Percentiles rank a stretch among this genome's conserved stretches.
These are phyloP conservation scores for Globisporangium rhizosaccharum DNA, from an alignment of 352 stramenopile genomes.

Conservation along the genomic window DNA sequence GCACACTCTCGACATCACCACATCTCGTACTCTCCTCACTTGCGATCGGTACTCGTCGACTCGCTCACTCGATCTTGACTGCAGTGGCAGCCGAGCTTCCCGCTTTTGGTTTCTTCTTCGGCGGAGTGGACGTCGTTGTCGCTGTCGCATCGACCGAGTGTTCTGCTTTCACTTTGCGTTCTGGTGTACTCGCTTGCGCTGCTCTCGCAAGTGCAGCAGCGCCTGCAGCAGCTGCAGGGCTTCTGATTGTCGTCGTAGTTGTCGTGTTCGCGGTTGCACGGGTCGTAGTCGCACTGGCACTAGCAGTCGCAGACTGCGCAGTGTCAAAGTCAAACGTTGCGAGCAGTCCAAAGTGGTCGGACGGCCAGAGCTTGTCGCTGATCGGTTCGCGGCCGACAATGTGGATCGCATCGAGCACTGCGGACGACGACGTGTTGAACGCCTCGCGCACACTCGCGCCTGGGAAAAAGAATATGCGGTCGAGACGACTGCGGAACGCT, in stretches of 20 bases:
- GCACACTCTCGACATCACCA: not conserved
- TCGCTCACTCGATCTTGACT: constrained; percentile 12
- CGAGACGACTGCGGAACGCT: constrained; percentile 62
- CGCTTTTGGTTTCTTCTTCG: not conserved
- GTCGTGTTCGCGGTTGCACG: not conserved
- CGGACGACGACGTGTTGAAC: constrained; percentile 11
- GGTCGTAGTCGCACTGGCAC: not conserved
- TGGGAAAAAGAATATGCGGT: constrained; percentile 70
- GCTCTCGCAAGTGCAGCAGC: no score
- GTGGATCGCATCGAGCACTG: constrained; percentile 34
- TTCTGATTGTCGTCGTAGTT: no score
- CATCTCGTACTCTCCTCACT: not conserved
- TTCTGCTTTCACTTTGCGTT: constrained; percentile 3
- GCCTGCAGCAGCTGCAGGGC: no score
- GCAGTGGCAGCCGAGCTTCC: constrained; percentile 6
- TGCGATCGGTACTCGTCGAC: not conserved
- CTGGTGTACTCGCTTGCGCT: not conserved
- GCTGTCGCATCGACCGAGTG: not conserved
- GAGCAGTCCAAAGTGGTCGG: constrained; percentile 71
- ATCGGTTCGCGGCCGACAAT: constrained; percentile 68
- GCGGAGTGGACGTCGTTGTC: not conserved
- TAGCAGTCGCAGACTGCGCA: constrained; percentile 9
- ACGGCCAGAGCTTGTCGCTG: constrained; percentile 59
- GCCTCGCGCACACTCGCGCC: constrained; percentile 3
- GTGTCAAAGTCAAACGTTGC: constrained; percentile 34